phyloP scores from a whole-genome alignment of 176 grass and related monocot species.

The Dendrocalamus sinicus region DNA sequence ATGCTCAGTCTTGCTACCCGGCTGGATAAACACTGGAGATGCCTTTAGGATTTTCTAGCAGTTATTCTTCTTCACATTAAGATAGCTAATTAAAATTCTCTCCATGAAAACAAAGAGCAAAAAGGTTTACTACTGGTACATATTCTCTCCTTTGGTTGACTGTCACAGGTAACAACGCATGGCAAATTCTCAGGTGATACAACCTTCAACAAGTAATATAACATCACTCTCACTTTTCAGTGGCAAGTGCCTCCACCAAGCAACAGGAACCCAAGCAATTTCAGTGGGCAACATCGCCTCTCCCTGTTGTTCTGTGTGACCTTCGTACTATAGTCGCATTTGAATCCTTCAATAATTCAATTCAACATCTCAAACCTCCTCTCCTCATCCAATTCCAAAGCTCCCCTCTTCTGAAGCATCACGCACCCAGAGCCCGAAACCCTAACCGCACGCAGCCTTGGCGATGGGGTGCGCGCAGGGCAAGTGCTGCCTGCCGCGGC shows the following conservation, averaged over 20 bases:
- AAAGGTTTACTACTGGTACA: too few relatives aligned
- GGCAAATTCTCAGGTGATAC: not conserved
- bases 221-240: too few relatives aligned
- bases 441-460: slow-evolving; percentile 36
- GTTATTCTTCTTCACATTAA: too few relatives aligned
- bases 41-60: too few relatives aligned
- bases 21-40: too few relatives aligned
- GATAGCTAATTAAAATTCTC: too few relatives aligned
- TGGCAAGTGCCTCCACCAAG: not conserved
- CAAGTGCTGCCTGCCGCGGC: slow-evolving; percentile 63
- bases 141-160: too few relatives aligned
- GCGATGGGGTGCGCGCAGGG: slow-evolving; percentile 76
- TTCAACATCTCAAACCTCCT: slow-evolving; percentile 4
- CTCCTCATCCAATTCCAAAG: slow-evolving; percentile 17
- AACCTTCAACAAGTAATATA: not conserved
- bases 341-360: slow-evolving; percentile 51
- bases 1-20: too few relatives aligned
- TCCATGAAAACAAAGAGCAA: too few relatives aligned
- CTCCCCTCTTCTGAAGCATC: slow-evolving; percentile 38
- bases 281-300: not conserved
- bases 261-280: not conserved
- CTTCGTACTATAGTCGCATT: not conserved
- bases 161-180: not conserved
- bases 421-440: slow-evolving; percentile 21
- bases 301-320: too few relatives aligned